Conservation (phyloP, 768 basidiomycete genomes). For the Gloeophyllum trabeum region DNA sequence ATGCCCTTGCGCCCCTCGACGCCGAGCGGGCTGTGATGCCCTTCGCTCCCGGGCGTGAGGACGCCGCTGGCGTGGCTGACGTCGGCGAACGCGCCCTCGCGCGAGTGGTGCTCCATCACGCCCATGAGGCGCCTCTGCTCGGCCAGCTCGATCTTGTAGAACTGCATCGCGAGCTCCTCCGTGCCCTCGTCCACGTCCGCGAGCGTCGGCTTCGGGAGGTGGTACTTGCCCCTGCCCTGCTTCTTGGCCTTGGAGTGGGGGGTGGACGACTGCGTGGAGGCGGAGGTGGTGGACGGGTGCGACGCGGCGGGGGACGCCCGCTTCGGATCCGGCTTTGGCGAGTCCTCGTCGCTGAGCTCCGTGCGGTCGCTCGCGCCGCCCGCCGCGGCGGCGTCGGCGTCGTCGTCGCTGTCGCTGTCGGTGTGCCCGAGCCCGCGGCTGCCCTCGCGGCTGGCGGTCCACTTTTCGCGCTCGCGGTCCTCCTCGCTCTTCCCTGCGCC, state of each 20-base stretch:
- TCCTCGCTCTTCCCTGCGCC: conserved; percentile 8
- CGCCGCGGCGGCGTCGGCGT: conserved; percentile 1
- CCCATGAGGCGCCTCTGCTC: conserved; percentile 85
- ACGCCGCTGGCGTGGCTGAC: no score
- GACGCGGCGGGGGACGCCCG: neutral
- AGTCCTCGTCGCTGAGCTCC: neutral
- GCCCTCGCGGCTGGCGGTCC: conserved; percentile 7
- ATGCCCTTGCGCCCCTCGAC: neutral
- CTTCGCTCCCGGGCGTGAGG: neutral
- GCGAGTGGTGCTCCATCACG: conserved; percentile 84
- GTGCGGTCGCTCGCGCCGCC: conserved; percentile 5
- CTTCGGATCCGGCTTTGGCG: neutral
- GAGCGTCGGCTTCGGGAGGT: conserved; percentile 1
- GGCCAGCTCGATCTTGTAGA: conserved; percentile 83
- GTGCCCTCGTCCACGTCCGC: conserved; percentile 53
- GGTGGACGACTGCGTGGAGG: neutral
- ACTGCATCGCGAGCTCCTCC: conserved; percentile 82
- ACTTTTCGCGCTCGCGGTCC: conserved; percentile 4
- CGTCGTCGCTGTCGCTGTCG: conserved; percentile 3
- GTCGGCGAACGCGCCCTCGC: no score
- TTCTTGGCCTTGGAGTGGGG: neutral
- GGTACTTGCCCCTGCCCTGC: neutral
- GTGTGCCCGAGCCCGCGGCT: conserved; percentile 10
- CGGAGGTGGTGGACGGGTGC: neutral
- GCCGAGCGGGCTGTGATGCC: neutral